phyloP scores from a whole-genome alignment of 192 early-diverging fungal genomes.

The Podila horticola region DNA sequence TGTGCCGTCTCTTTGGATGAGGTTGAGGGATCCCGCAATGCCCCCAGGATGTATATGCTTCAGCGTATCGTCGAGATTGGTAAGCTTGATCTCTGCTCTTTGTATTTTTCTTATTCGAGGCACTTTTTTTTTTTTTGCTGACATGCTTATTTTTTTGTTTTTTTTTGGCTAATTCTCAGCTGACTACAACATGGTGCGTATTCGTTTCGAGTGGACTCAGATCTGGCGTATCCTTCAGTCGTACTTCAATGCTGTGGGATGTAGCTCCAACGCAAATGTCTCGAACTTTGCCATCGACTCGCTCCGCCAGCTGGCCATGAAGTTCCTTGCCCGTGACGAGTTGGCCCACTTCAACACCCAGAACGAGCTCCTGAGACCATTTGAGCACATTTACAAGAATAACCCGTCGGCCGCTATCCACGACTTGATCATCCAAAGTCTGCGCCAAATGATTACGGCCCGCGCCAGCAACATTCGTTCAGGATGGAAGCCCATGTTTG shows the following conservation, averaged over 20 bases:
- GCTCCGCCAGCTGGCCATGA: slow-evolving; percentile 92
- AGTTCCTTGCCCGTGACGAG: slow-evolving; percentile 96
- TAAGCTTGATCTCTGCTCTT: slow-evolving; percentile 9
- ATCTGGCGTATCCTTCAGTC: slow-evolving; percentile 87
- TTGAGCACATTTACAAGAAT: slow-evolving; percentile 88
- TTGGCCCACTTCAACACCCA: slow-evolving; percentile 92
- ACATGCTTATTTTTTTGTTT: not conserved
- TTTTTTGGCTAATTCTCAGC: slow-evolving; percentile 31
- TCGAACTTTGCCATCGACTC: slow-evolving; percentile 92
- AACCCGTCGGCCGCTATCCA: slow-evolving; percentile 74
- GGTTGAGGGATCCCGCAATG: slow-evolving; percentile 69
- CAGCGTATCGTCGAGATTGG: slow-evolving; percentile 94
- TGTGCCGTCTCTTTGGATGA: slow-evolving; percentile 91
- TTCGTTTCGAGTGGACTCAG: slow-evolving; percentile 94
- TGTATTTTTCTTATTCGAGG: not conserved
- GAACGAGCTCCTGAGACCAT: slow-evolving; percentile 91
- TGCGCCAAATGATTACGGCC: slow-evolving; percentile 76
- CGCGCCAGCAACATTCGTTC: slow-evolving; percentile 82
- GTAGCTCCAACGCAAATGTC: slow-evolving; percentile 78
- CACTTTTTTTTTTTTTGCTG: not conserved
- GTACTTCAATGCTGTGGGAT: slow-evolving; percentile 89
- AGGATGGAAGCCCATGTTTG: slow-evolving; percentile 82
- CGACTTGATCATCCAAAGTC: slow-evolving; percentile 80
- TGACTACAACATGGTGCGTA: slow-evolving; percentile 97
- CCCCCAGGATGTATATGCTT: slow-evolving; percentile 88